Evolutionary conservation across 2,329 filamentous ascomycete species (phyloP), one percentile per base, ranked within the genome.

Genomic region (Plenodomus biglobosus): DNA sequence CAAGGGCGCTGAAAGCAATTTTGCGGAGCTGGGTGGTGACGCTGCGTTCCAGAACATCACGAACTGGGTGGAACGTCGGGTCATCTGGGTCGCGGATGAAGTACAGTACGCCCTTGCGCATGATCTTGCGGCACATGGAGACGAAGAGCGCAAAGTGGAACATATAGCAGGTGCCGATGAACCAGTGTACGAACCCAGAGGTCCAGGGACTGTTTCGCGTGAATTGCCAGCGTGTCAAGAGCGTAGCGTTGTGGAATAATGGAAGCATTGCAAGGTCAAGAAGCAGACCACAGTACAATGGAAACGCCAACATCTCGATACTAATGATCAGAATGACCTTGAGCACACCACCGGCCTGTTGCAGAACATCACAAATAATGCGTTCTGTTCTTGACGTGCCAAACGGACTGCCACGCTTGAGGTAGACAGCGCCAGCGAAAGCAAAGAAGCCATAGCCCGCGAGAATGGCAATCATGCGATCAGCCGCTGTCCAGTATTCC

Each of bases 91-190:
- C 95, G 54, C 94, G 85, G 62, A 99, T 99, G 71, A 99, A 99
- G 76, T 96, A 97, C 50, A 99, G 78, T 35, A 99, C 94, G 42
- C 94, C 94, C 59, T 85, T 90, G 55, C 94, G 86, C 86, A 99
- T 89, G 50, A 97, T 96, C 76, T 96, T 96, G 54, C 94, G 86
- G 73, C 94, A 99, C 92, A 99, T 97, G 47, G 92, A 95, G 16
- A 99, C 94, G 68, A 99, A 99, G 2, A 99, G 81, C 4, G 94
- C 94, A 69, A 99, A 99, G 70, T 99, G 94, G 75, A 99, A 99
- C 95, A 99, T 99, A 73, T 99, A 99, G 55, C 92, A 95, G 3
- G 94, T 99, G 40, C 94, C 94, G 47, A 96, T 87, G 66, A 99
- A 99, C 94, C 94, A 99, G 71, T 99, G 94, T 43, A 97, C 88